phyloP scores from a whole-genome alignment of 148 eudicot species.

The Diospyros lotus region DNA sequence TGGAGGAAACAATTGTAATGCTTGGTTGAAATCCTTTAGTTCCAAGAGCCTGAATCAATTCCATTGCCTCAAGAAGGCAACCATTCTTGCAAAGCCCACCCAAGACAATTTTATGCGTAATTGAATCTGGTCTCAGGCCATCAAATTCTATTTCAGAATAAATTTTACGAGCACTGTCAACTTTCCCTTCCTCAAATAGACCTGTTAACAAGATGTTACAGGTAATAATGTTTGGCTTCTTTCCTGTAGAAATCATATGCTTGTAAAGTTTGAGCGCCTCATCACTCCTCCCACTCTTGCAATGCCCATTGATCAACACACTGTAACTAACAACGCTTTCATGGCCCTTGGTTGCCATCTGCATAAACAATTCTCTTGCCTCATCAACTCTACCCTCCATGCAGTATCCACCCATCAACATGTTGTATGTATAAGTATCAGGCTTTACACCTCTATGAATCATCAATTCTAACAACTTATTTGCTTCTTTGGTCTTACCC shows the following conservation, averaged over 20 bases:
- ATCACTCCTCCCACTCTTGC: slow-evolving; percentile 23
- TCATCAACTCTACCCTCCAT: slow-evolving; percentile 27
- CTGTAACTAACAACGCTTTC: slow-evolving; percentile 21
- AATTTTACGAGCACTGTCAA: slow-evolving; percentile 10
- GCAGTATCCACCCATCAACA: slow-evolving; percentile 30
- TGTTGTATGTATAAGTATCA: slow-evolving; percentile 20
- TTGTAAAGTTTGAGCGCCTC: slow-evolving; percentile 24
- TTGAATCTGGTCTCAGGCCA: slow-evolving; percentile 1
- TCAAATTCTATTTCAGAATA: slow-evolving; percentile 15
- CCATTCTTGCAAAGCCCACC: slow-evolving; percentile 19
- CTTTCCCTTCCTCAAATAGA: slow-evolving; percentile 15
- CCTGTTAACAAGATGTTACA: slow-evolving; percentile 13
- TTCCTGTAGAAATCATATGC: slow-evolving; percentile 18
- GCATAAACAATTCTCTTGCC: slow-evolving; percentile 20
- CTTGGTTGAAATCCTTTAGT: slow-evolving; percentile 4
- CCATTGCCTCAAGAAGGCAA: slow-evolving; percentile 15
- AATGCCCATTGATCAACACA: slow-evolving; percentile 29
- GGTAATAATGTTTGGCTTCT: slow-evolving; percentile 12
- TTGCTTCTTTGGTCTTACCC: slow-evolving; percentile 22
- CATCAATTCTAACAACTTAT: slow-evolving; percentile 22
- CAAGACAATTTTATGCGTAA: slow-evolving; percentile 13
- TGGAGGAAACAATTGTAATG: background rate
- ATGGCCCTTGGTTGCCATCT: slow-evolving; percentile 22
- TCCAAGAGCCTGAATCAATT: background rate
- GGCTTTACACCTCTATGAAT: slow-evolving; percentile 22